Conservation (phyloP, 768 basidiomycete genomes). For the Mycena sanguinolenta region DNA sequence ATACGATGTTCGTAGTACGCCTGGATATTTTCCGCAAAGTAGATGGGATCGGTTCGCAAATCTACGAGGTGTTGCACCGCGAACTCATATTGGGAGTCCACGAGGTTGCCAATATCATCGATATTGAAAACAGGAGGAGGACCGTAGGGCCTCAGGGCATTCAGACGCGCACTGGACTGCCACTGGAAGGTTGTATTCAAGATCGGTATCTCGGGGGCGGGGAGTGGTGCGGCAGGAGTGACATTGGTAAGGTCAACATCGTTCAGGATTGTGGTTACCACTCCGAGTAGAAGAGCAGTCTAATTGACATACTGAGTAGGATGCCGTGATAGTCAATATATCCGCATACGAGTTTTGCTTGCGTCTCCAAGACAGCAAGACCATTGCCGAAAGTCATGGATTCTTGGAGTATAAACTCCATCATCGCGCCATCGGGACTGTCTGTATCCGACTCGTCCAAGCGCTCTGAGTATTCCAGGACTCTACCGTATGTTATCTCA, state of each 20-base stretch:
- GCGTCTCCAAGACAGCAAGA: not conserved
- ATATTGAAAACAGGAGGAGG: conserved; percentile 19
- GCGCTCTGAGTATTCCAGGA: not conserved
- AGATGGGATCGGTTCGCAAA: conserved; percentile 26
- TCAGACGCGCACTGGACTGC: conserved; percentile 24
- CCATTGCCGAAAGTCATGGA: not conserved
- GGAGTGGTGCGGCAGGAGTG: not conserved
- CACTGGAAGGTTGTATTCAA: conserved; percentile 14
- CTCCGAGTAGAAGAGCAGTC: conserved; percentile 4
- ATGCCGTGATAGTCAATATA: not conserved
- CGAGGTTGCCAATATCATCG: conserved; percentile 4
- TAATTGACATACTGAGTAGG: not conserved
- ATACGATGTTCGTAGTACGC: conserved; percentile 29
- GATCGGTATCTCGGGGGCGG: conserved; percentile 13
- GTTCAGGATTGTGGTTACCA: conserved; percentile 14
- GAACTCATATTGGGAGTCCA: conserved; percentile 23
- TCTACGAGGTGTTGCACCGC: conserved; percentile 23
- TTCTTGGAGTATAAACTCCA: not conserved
- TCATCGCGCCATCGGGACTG: not conserved
- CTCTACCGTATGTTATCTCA: not conserved
- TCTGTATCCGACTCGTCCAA: not conserved
- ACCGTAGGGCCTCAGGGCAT: conserved; percentile 11
- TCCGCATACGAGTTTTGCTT: not conserved
- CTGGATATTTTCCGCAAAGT: conserved; percentile 16
- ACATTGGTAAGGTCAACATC: conserved; percentile 20